Base-by-base conservation (phyloP, 768 basidiomycete genomes). In the Russula olivacea region DNA sequence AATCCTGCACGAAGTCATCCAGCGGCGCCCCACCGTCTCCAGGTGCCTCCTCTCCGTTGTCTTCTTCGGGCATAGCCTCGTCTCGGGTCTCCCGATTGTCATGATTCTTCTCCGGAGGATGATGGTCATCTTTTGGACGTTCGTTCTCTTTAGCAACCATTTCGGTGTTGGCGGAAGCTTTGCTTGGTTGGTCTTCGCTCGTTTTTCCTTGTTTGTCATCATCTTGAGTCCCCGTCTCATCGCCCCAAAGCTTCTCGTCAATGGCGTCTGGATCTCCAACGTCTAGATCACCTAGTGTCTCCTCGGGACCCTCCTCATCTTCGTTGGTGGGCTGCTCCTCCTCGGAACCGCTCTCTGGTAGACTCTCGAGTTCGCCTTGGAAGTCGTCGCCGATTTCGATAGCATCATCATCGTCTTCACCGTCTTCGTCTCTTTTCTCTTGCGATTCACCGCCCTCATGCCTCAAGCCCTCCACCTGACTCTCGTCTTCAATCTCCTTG, bases 221-320 rank as follows among this genome's bases (percentile, higher is more conserved):
- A 15, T 84, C 79, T 30, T 82, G 78, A 4, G 83, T 79, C 14
- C 82, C 83, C 55, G 78, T 74, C 68, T 96, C 88, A 66, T 95
- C 91, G 21, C 90, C 93, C 96, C 97, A 98, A 68, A 99, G 78
- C 76, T 98, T 98, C 76, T 99, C 96, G 71, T 98, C 96, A 17
- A 97, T 83, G 0, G 87, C 86, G 28, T 84, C 80, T 10, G 91
- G 88, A 75, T 98, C 96, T 19, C 82, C 77, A 2, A 85, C 81
- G 74, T 96, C 93, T 36, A 98, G 76, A 55, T 93, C 81, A 8
- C 85, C 93, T 34, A 95, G 72, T 65, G 86, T 85, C 66, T 98
- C 95, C 48, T 98, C 94, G 19, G 83, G 83, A 21, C 88, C 88
- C 4, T 76, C 78, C 19, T 85, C 81, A 51, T 79, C 81, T n/a